Conservation (phyloP, 257 asterid species). For the Petunia secreta region DNA sequence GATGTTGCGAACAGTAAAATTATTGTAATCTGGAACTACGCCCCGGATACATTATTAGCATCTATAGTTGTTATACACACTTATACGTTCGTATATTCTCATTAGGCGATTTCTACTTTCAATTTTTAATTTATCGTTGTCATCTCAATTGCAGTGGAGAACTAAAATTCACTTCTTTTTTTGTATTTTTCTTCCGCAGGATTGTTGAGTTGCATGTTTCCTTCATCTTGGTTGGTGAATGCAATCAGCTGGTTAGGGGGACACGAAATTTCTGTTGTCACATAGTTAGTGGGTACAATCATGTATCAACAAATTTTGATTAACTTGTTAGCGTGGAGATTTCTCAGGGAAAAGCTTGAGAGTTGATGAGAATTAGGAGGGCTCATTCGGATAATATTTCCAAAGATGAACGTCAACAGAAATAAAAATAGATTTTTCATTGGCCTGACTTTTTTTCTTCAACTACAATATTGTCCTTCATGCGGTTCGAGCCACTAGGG, state of each 20-base stretch:
- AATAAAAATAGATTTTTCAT: not conserved
- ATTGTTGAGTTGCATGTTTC: conserved; percentile 21
- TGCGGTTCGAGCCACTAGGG: not conserved
- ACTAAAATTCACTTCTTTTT: conserved; percentile 10
- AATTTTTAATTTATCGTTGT: not conserved
- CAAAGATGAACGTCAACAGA: not conserved
- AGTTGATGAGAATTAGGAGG: conserved; percentile 16
- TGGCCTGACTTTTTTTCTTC: not conserved
- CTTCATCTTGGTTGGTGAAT: conserved; percentile 12
- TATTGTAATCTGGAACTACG: not conserved
- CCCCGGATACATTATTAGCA: not conserved
- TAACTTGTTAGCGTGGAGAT: conserved; percentile 22
- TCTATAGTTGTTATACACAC: not conserved
- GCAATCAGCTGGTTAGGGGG: not conserved
- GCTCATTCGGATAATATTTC: not conserved
- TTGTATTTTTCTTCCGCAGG: conserved; percentile 19
- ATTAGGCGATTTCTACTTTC: not conserved
- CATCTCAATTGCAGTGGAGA: not conserved
- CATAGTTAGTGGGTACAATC: conserved; percentile 1
- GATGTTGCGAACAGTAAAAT: not conserved
- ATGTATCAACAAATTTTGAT: conserved; percentile 15
- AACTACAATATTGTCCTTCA: not conserved
- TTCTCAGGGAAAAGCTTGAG: not conserved
- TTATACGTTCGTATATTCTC: not conserved
- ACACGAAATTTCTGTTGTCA: not conserved